phyloP scores from a whole-genome alignment of 768 basidiomycete genomes.

The Pleurotus djamor region DNA sequence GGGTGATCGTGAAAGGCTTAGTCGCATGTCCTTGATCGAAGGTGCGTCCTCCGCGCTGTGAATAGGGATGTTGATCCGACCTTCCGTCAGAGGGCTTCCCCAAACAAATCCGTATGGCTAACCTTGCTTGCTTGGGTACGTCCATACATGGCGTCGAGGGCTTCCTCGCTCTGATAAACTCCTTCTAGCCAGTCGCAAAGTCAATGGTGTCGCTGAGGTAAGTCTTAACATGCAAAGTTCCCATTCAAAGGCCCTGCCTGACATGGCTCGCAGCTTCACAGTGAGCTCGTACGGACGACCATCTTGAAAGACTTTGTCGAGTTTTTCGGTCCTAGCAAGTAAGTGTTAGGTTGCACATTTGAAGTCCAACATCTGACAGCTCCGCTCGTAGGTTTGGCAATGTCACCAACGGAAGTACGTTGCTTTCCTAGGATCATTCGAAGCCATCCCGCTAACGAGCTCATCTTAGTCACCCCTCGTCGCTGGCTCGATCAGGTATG shows the following conservation, averaged over 20 bases:
- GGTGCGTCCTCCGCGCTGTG: constrained; percentile 33
- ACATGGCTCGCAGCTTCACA: constrained; percentile 60
- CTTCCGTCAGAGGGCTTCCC: constrained; percentile 68
- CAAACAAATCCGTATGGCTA: constrained; percentile 88
- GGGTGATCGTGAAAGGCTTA: constrained; percentile 74
- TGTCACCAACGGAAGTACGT: constrained; percentile 90
- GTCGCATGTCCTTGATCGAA: constrained; percentile 91
- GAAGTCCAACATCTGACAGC: not conserved
- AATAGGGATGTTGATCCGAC: not conserved
- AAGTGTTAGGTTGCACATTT: constrained; percentile 22
- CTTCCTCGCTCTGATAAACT: constrained; percentile 1
- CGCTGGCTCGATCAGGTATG: constrained; percentile 83
- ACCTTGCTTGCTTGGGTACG: constrained; percentile 80
- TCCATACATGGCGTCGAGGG: constrained; percentile 15
- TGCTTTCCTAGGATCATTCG: not conserved
- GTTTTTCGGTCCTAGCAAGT: constrained; percentile 84
- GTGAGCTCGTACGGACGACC: constrained; percentile 80
- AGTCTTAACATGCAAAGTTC: not conserved
- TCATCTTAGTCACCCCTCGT: constrained; percentile 73
- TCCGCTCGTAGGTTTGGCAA: constrained; percentile 59
- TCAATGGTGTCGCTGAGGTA: constrained; percentile 96
- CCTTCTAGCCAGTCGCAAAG: constrained; percentile 66
- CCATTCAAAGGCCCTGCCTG: not conserved
- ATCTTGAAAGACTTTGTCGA: constrained; percentile 94
- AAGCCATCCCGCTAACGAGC: not conserved